These are phyloP conservation scores for Colletotrichum graminicola DNA, from an alignment of 2,329 filamentous ascomycete genomes.

Conservation along the genomic window DNA sequence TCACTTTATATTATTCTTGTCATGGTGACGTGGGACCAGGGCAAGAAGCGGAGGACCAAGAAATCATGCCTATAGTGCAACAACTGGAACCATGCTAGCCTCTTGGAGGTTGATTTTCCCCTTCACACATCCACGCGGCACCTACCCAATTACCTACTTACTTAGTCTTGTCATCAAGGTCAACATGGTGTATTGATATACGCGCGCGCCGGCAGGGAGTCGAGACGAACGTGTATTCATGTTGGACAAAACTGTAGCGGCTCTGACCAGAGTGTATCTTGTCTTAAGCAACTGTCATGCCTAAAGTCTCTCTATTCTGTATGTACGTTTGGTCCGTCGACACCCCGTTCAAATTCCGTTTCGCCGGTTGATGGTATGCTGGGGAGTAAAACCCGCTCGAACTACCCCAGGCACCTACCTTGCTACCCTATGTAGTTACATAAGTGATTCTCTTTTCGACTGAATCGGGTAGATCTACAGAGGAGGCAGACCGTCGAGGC, in stretches of 20 bases:
- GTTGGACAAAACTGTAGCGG: no score
- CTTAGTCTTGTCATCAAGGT: neutral
- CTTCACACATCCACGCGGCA: neutral
- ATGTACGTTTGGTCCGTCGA: neutral
- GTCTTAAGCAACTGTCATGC: neutral
- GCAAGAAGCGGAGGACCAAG: neutral
- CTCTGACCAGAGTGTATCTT: neutral
- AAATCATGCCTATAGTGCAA: no score
- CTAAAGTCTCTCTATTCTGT: neutral
- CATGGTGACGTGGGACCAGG: neutral
- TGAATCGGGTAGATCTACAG: neutral
- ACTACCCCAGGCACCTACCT: neutral
- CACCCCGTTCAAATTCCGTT: neutral
- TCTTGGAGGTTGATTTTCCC: neutral
- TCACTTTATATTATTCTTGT: neutral
- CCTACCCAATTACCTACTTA: neutral
- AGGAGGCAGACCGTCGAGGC: neutral
- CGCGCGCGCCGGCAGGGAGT: neutral
- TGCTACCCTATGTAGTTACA: no score
- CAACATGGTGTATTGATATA: neutral
- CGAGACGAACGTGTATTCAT: slow-evolving; percentile 8
- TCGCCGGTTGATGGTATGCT: neutral
- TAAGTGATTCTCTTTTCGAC: neutral
- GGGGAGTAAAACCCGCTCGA: neutral
- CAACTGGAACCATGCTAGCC: neutral